Evolutionary conservation across 306 rosid genomes (phyloP).

Genomic region (Lablab purpureus): DNA sequence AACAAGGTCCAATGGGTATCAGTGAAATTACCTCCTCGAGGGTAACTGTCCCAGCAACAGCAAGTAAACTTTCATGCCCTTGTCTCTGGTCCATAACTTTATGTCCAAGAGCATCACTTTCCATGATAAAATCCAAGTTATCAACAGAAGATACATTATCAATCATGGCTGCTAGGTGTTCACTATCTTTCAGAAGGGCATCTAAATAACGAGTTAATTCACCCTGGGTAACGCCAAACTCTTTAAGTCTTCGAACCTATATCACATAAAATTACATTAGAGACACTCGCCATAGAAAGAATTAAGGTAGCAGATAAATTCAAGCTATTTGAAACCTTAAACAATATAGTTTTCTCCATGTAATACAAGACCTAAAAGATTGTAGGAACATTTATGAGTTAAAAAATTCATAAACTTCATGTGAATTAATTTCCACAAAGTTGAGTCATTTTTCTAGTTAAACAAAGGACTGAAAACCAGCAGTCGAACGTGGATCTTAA

Average conservation of each 20-base stretch:
- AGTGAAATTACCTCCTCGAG: slow-evolving; percentile 84
- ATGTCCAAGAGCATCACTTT: slow-evolving; percentile 96
- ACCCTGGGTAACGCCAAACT: slow-evolving; percentile 96
- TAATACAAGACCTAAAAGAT: slow-evolving; percentile 24
- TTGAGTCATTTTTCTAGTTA: not conserved
- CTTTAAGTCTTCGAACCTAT: slow-evolving; percentile 97
- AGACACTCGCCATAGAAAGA: slow-evolving; percentile 34
- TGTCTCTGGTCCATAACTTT: slow-evolving; percentile 97
- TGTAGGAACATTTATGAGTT: not conserved
- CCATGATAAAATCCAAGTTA: slow-evolving; percentile 99
- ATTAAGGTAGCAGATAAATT: slow-evolving; percentile 19
- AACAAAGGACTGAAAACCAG: slow-evolving; percentile 24
- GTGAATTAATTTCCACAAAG: not conserved
- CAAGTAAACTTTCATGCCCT: slow-evolving; percentile 95
- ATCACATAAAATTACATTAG: slow-evolving; percentile 41
- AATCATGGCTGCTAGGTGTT: slow-evolving; percentile 97
- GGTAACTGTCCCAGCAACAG: slow-evolving; percentile 90
- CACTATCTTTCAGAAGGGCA: slow-evolving; percentile 96
- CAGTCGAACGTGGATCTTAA: not conserved
- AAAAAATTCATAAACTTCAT: slow-evolving; percentile 8
- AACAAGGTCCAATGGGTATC: slow-evolving; percentile 27
- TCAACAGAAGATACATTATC: slow-evolving; percentile 99
- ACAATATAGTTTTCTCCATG: not conserved
- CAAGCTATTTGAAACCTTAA: slow-evolving; percentile 36
- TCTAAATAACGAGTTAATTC: slow-evolving; percentile 97